Conservation (phyloP, 2,329 filamentous ascomycete genomes). For the Colletotrichum plurivorum region DNA sequence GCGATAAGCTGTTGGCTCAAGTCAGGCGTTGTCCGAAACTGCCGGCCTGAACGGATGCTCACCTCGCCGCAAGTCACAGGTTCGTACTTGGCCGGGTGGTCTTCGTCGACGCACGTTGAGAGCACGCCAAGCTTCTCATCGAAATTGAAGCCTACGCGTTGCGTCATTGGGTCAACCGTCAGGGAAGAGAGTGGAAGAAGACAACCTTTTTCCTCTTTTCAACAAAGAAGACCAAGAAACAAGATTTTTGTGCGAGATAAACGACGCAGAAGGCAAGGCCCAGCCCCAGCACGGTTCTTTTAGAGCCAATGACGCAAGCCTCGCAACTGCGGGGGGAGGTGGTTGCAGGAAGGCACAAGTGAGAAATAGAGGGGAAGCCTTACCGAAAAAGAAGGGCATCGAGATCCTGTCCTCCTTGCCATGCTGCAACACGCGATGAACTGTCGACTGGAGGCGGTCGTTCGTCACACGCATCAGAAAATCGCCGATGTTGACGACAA, state of each 20-base stretch:
- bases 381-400: conserved; percentile 70
- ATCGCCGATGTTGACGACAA: conserved; percentile 48
- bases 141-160: conserved; percentile 57
- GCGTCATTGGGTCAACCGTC: neutral
- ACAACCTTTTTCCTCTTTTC: neutral
- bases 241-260: neutral
- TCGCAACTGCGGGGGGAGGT: neutral
- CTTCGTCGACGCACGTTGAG: conserved; percentile 61
- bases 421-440: conserved; percentile 41
- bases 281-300: neutral
- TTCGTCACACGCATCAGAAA: conserved; percentile 46
- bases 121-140: conserved; percentile 65
- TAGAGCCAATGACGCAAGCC: neutral
- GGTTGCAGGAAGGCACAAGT: neutral
- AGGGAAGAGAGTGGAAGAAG: neutral
- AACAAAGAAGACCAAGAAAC: neutral
- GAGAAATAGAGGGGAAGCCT: neutral
- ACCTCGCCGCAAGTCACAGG: conserved; percentile 65
- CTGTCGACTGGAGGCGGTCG: conserved; percentile 43
- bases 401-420: conserved; percentile 47
- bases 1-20: conserved; percentile 28
- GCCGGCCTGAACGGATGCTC: neutral
- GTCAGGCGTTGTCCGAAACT: conserved; percentile 13
- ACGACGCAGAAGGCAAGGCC: neutral
- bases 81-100: conserved; percentile 63